Evolutionary conservation across 1,139 yeast species (phyloP).

Genomic region (Lodderomyces pseudojiufengensis): DNA sequence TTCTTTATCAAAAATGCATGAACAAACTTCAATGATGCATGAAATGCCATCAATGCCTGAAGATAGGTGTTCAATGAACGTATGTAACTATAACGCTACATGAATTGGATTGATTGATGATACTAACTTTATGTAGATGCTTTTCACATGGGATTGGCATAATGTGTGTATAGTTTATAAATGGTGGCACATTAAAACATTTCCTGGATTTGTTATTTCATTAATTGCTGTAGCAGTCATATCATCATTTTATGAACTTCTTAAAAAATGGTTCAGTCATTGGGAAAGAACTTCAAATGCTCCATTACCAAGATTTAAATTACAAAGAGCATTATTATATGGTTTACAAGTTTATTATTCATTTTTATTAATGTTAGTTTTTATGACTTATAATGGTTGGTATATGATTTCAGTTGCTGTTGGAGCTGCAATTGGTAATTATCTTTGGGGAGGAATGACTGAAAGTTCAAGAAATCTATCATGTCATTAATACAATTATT

Average conservation of each 20-base stretch:
- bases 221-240: conserved; percentile 47
- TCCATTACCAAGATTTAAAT: conserved; percentile 20
- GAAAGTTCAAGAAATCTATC: conserved; percentile 36
- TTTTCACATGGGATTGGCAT: conserved; percentile 78
- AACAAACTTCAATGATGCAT: conserved; percentile 7
- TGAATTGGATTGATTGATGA: not conserved
- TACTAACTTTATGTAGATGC: conserved; percentile 41
- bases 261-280: conserved; percentile 35
- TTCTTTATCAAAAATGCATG: conserved; percentile 1
- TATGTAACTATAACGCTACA: conserved; percentile 11
- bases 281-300: conserved; percentile 24
- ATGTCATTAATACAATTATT: conserved; percentile 45
- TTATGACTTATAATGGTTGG: conserved; percentile 87
- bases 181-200: conserved; percentile 74
- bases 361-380: conserved; percentile 71
- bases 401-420: conserved; percentile 66
- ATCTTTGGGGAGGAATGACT: conserved; percentile 47
- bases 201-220: conserved; percentile 50
- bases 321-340: conserved; percentile 46
- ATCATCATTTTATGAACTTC: conserved; percentile 60
- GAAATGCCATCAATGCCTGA: conserved; percentile 18
- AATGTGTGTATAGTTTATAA: conserved; percentile 67
- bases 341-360: conserved; percentile 77
- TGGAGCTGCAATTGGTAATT: conserved; percentile 69
- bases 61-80: conserved; percentile 59